Conservation (phyloP, 345 rosid species). For the Chamaenerion angustifolium region DNA sequence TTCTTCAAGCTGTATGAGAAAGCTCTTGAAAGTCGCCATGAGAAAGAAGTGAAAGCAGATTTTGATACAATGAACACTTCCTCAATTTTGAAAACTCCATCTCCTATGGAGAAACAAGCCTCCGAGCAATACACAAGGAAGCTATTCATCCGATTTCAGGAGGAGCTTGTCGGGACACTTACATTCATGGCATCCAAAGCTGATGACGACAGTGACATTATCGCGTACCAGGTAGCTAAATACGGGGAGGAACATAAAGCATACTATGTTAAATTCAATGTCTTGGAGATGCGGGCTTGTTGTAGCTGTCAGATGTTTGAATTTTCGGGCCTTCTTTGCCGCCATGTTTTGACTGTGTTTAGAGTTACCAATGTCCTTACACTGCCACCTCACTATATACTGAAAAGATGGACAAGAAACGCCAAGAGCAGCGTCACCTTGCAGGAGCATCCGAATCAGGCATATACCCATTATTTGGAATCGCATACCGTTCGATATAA, state of each 20-base stretch:
- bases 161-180: conserved; percentile 41
- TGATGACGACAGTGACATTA: conserved; percentile 27
- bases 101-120: conserved; percentile 52
- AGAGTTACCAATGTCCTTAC: conserved; percentile 45
- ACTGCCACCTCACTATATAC: conserved; percentile 33
- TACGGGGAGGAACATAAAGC: conserved; percentile 39
- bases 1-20: conserved; percentile 35
- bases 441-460: conserved; percentile 19
- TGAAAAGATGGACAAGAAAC: conserved; percentile 41
- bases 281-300: conserved; percentile 32
- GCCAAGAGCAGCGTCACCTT: conserved; percentile 33
- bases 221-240: conserved; percentile 30
- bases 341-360: conserved; percentile 40
- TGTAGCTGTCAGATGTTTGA: conserved; percentile 58
- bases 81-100: conserved; percentile 34
- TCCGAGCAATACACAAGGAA: conserved; percentile 34
- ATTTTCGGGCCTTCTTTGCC: conserved; percentile 39
- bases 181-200: conserved; percentile 30
- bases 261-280: conserved; percentile 29
- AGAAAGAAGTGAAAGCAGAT: conserved; percentile 44
- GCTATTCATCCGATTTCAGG: conserved; percentile 36
- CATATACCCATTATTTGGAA: conserved; percentile 22
- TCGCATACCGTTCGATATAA: conserved; percentile 35
- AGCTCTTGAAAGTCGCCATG: conserved; percentile 33
- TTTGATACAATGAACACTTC: conserved; percentile 32